Evolutionary conservation across 169 alveolate species (phyloP).

Genomic region (Cryptosporidium parvum): DNA sequence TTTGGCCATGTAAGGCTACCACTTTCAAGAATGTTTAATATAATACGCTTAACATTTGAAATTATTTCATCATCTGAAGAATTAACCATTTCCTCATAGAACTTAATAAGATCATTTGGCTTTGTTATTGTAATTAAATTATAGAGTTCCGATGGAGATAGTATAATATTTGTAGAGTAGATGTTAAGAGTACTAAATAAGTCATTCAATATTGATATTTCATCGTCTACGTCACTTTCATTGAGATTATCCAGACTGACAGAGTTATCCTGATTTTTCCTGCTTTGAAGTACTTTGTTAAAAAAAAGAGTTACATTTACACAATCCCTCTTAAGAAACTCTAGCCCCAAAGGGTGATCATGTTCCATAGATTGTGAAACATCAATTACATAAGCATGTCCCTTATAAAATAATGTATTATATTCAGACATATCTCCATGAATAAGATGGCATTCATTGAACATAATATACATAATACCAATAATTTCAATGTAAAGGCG

Average conservation of each 20-base stretch:
- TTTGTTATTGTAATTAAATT: slow-evolving; percentile 38
- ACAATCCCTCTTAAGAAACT: slow-evolving; percentile 98
- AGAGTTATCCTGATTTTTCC: background rate
- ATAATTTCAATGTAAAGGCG: slow-evolving; percentile 89
- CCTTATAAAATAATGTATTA: slow-evolving; percentile 90
- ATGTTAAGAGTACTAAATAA: background rate
- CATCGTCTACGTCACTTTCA: slow-evolving; percentile 9
- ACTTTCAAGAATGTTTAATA: slow-evolving; percentile 25
- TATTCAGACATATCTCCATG: slow-evolving; percentile 99
- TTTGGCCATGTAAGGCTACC: slow-evolving; percentile 31
- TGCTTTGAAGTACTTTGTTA: slow-evolving; percentile 81
- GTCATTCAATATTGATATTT: slow-evolving; percentile 1
- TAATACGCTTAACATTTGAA: slow-evolving; percentile 1
- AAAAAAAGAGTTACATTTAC: slow-evolving; percentile 94
- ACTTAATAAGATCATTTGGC: slow-evolving; percentile 4
- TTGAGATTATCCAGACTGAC: background rate
- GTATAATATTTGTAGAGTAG: slow-evolving; percentile 6
- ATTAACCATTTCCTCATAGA: slow-evolving; percentile 6
- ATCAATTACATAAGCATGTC: slow-evolving; percentile 94
- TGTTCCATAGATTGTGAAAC: slow-evolving; percentile 98
- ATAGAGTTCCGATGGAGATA: slow-evolving; percentile 52
- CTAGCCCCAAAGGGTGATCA: slow-evolving; percentile 98
- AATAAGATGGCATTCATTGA: slow-evolving; percentile 93
- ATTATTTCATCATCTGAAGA: background rate
- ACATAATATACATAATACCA: slow-evolving; percentile 91